Evolutionary conservation across 352 stramenopile genomes (phyloP), one percentile per base, ranked within the genome.

Genomic region (Phytophthora capsici): DNA sequence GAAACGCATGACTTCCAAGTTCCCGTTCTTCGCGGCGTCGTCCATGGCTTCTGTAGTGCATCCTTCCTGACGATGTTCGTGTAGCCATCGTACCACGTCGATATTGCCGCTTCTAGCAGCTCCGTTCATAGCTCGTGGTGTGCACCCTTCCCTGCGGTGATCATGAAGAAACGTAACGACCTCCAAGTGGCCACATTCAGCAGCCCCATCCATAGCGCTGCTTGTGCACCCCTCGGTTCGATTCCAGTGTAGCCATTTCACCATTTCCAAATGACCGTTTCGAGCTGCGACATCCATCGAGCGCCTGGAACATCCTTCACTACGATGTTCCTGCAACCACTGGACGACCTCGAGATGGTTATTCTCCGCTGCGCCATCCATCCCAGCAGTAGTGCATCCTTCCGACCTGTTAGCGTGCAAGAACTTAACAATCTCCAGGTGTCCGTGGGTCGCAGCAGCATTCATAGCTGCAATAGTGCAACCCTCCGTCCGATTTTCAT

Each of bases 41-140:
- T 80, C 51, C 34, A 80, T 80, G 7, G 74, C 74, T 10, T 73
- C 58, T n/a, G 66, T 57, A 1, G 56, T 78, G 28, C 67, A 76
- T 5, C 69, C 71, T 72, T 78, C 74, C 5, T 55, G 30, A 10
- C 71, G 56, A 46, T 75, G 63, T 25, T 62, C 22, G 23, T 80
- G 68, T 10, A 82, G 30, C 70, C 63, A 80, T 43, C 36, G 26
- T 17, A 80, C 63, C 6, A 78, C 51, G 1, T 66, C 45, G 16
- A 77, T 25, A 30, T 77, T 49, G 0, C 75, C 75, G 43, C 66
- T 67, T 45, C 48, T 53, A 19, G 75, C 60, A 12, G 75, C 71
- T 14, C 49, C 54, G 14, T 78, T 66, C 68, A 83, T 83, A 20
- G 71, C 75, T 46, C 66, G 54, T 9, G 47, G 17, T 13, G 66